These are phyloP conservation scores for Cyberlindnera euphorbiae DNA, from an alignment of 805 yeast species.

Conservation along the genomic window DNA sequence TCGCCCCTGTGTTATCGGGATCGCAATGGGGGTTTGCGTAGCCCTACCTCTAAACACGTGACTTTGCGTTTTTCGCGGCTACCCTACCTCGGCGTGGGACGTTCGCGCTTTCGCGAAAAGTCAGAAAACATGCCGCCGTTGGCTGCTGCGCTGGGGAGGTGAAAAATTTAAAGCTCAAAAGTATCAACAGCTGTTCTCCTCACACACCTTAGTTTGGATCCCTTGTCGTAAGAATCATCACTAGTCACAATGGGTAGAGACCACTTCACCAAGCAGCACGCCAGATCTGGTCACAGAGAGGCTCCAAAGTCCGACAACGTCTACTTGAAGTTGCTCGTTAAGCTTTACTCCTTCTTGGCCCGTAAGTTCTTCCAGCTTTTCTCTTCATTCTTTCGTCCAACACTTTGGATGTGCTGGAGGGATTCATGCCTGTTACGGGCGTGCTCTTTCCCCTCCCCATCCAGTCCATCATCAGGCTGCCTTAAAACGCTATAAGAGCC, in stretches of 20 bases:
- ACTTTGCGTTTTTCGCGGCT: too few species aligned
- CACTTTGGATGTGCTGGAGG: too few species aligned
- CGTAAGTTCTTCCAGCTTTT: slow-evolving; percentile 62
- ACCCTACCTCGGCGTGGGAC: too few species aligned
- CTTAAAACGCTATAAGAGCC: not conserved
- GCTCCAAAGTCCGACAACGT: slow-evolving; percentile 99
- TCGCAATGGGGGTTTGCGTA: too few species aligned
- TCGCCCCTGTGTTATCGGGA: too few species aligned
- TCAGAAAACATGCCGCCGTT: too few species aligned
- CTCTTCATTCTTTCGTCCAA: slow-evolving; percentile 11
- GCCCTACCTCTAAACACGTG: too few species aligned
- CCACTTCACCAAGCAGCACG: slow-evolving; percentile 95
- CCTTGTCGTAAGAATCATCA: slow-evolving; percentile 10
- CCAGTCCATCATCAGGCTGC: too few species aligned
- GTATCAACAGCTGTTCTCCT: slow-evolving; percentile 5
- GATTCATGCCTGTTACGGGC: too few species aligned
- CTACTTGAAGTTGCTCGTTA: slow-evolving; percentile 96
- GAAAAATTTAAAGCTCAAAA: slow-evolving; percentile 3
- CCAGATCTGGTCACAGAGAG: slow-evolving; percentile 91
- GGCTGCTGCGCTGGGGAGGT: too few species aligned
- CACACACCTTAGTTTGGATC: not conserved
- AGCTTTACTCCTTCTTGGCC: slow-evolving; percentile 98
- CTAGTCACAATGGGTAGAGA: slow-evolving; percentile 83
- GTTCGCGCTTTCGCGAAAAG: too few species aligned
- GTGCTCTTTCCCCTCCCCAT: too few species aligned